Evolutionary conservation across 2,329 filamentous ascomycete species (phyloP).

Genomic region (Diaporthe eres): DNA sequence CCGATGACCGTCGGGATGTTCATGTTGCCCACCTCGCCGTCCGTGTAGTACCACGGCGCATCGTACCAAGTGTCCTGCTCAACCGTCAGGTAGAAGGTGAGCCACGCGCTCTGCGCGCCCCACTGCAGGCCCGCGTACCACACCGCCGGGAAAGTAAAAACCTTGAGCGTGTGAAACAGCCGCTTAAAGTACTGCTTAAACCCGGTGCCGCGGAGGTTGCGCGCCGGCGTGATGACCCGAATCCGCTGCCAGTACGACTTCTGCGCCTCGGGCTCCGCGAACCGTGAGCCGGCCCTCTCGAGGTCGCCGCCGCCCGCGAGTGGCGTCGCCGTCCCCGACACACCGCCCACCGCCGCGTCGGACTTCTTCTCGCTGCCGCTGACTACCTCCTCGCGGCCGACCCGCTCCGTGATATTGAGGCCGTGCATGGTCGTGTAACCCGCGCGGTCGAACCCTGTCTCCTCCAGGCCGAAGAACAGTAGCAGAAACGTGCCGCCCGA

Average conservation of each 20-base stretch:
- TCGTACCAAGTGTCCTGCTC: conserved; percentile 63
- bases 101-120: conserved; percentile 67
- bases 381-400: conserved; percentile 36
- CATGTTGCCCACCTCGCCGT: conserved; percentile 49
- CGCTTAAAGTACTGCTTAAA: conserved; percentile 67
- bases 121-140: conserved; percentile 56
- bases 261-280: conserved; percentile 47
- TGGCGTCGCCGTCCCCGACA: conserved; percentile 22
- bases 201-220: conserved; percentile 66
- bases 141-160: conserved; percentile 58
- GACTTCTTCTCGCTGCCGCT: conserved; percentile 43
- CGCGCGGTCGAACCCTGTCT: conserved; percentile 63
- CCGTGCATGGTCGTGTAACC: conserved; percentile 50
- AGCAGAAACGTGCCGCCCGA: conserved; percentile 47
- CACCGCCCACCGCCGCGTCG: not conserved
- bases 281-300: conserved; percentile 37
- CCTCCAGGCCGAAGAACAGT: conserved; percentile 67
- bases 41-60: conserved; percentile 50
- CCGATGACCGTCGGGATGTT: conserved; percentile 50
- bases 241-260: conserved; percentile 70
- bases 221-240: conserved; percentile 67
- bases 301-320: conserved; percentile 36
- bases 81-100: conserved; percentile 67
- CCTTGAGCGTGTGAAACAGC: conserved; percentile 64
- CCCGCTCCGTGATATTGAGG: conserved; percentile 45